These are phyloP conservation scores for Geranium incanum DNA, from an alignment of 441 rosid species.

Conservation along the genomic window DNA sequence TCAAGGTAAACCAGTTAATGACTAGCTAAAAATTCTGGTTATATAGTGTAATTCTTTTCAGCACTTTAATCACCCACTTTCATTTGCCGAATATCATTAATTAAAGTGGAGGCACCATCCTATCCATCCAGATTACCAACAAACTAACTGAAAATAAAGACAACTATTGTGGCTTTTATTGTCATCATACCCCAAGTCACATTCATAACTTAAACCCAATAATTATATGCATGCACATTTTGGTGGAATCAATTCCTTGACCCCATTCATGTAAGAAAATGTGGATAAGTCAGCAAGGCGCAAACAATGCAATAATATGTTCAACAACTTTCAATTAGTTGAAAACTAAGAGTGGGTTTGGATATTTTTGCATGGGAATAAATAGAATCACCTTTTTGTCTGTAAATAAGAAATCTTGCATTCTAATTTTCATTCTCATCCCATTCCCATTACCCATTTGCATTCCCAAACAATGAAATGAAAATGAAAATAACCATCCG, in stretches of 20 bases:
- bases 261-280: too few species aligned
- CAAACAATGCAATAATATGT: background rate
- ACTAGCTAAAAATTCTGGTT: background rate
- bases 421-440: background rate
- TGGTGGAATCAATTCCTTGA: background rate
- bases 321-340: background rate
- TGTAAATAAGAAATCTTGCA: background rate
- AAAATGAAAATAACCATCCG: too few species aligned
- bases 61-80: background rate
- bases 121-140: background rate
- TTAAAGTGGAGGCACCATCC: background rate
- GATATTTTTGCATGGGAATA: background rate
- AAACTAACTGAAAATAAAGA: background rate
- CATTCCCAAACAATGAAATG: background rate
- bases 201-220: background rate
- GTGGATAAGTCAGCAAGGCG: too few species aligned
- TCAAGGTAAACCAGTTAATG: background rate
- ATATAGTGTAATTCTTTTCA: background rate
- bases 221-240: background rate
- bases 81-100: background rate
- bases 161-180: background rate
- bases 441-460: background rate
- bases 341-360: background rate
- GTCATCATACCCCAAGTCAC: background rate
- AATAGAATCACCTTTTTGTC: background rate